A percentile compares a stretch with the other conserved stretches of the same genome.
These are phyloP conservation scores for Colletotrichum chlorophyti DNA, from an alignment of 2,329 filamentous ascomycete genomes.

Conservation along the genomic window DNA sequence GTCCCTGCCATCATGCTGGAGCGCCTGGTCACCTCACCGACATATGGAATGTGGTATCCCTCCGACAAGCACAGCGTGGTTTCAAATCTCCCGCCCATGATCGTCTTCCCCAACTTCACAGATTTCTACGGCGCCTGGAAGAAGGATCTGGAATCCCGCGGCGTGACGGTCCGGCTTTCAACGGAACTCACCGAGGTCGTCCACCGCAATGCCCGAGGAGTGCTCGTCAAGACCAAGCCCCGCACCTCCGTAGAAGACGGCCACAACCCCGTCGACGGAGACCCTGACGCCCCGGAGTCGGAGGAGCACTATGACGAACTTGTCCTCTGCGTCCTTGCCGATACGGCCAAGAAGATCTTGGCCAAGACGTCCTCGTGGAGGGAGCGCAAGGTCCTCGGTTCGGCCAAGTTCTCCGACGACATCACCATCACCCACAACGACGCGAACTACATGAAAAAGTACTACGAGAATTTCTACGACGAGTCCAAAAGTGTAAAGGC, in stretches of 20 bases:
- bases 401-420: constrained; percentile 70
- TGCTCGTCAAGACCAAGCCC: constrained; percentile 54
- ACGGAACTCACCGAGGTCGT: constrained; percentile 61
- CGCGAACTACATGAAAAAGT: constrained; percentile 66
- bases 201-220: constrained; percentile 56
- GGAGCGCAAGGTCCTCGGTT: constrained; percentile 70
- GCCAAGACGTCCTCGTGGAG: constrained; percentile 59
- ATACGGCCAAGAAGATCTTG: constrained; percentile 66
- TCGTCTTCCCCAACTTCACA: constrained; percentile 65
- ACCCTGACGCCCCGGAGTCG: constrained; percentile 59
- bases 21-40: constrained; percentile 58
- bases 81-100: constrained; percentile 65
- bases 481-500: constrained; percentile 49
- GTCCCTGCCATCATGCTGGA: constrained; percentile 70
- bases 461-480: constrained; percentile 68
- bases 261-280: constrained; percentile 44
- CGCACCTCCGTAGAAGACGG: constrained; percentile 39
- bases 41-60: constrained; percentile 62
- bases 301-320: constrained; percentile 67
- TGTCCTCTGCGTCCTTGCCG: constrained; percentile 66
- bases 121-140: constrained; percentile 65
- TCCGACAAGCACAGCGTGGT: constrained; percentile 51
- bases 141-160: constrained; percentile 56
- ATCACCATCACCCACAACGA: constrained; percentile 72
- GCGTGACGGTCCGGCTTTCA: constrained; percentile 60